Percentiles rank a stretch among this genome's conserved stretches.
Conservation (phyloP, 176 grass and related monocot species). For the Zoysia pacifica region DNA sequence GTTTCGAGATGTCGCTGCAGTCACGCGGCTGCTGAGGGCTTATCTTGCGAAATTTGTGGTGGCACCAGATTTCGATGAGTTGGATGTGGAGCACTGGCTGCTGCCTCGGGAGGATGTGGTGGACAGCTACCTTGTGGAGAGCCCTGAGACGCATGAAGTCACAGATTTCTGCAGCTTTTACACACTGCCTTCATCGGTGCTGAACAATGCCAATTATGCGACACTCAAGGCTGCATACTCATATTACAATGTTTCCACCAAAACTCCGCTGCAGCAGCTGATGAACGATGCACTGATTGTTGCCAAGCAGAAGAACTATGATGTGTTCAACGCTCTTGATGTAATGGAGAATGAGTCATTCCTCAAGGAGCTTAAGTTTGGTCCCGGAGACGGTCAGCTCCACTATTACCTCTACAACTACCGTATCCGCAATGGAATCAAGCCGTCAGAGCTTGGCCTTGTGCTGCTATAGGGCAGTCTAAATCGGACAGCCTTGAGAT, state of each 20-base stretch:
- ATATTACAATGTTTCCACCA: conserved; percentile 91
- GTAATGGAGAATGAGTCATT: conserved; percentile 93
- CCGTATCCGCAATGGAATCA: conserved; percentile 66
- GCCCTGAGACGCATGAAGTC: conserved; percentile 90
- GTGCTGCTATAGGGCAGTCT: conserved; percentile 75
- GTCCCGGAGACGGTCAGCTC: conserved; percentile 93
- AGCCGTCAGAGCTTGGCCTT: conserved; percentile 81
- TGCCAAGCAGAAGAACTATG: conserved; percentile 89
- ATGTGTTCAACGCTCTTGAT: conserved; percentile 98
- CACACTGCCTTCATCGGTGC: conserved; percentile 78
- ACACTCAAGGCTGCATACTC: conserved; percentile 93
- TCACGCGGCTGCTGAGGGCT: conserved; percentile 73
- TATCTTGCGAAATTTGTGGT: conserved; percentile 77
- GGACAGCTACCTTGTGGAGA: conserved; percentile 95
- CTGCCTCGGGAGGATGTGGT: conserved; percentile 82
- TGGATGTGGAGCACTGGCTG: conserved; percentile 98
- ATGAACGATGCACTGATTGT: conserved; percentile 93
- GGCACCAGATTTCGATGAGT: conserved; percentile 88
- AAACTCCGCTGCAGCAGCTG: conserved; percentile 83
- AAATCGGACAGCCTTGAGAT: conserved; percentile 12
- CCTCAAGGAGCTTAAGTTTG: conserved; percentile 96
- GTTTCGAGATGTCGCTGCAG: conserved; percentile 78
- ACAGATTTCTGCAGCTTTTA: conserved; percentile 99
- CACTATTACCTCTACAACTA: conserved; percentile 99
- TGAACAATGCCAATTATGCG: conserved; percentile 88